A percentile compares a stretch with the other conserved stretches of the same genome.
These are phyloP conservation scores for Tympanopsis confertula DNA, from an alignment of 2,329 filamentous ascomycete genomes.

Conservation along the genomic window DNA sequence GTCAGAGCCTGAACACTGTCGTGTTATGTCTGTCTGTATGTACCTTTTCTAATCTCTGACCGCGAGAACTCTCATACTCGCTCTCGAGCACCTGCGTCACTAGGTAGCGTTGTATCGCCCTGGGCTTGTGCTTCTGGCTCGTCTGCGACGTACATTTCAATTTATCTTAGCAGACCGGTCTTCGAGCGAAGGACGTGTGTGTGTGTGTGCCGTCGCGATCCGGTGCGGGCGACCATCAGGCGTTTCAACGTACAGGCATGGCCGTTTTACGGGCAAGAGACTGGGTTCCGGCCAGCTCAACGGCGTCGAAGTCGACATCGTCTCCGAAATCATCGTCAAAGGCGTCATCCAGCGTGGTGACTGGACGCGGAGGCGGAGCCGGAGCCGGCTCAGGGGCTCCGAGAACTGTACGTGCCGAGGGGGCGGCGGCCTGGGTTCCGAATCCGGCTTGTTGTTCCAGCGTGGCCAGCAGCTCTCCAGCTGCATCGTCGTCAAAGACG, in stretches of 20 bases:
- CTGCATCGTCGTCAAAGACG: constrained; percentile 24
- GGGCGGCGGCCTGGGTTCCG: no score
- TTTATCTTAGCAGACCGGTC: constrained; percentile 45
- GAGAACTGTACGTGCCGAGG: constrained; percentile 8
- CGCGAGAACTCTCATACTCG: constrained; percentile 53
- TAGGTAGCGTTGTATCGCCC: constrained; percentile 77
- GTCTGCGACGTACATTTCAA: constrained; percentile 42
- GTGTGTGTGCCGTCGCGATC: constrained; percentile 39
- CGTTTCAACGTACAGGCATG: not conserved
- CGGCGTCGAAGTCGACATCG: constrained; percentile 65
- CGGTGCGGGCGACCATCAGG: constrained; percentile 10
- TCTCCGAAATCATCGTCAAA: constrained; percentile 67
- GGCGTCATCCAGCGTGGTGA: constrained; percentile 27
- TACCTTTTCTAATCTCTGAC: constrained; percentile 63
- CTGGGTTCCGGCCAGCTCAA: constrained; percentile 64
- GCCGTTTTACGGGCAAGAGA: constrained; percentile 24
- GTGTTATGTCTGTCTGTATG: constrained; percentile 6
- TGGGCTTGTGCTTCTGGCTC: constrained; percentile 45
- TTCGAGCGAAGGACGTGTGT: constrained; percentile 12
- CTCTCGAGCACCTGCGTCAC: constrained; percentile 63
- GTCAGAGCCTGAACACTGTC: not conserved
- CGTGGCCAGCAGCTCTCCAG: constrained; percentile 41
- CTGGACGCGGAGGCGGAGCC: constrained; percentile 11
- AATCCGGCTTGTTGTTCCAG: no score
- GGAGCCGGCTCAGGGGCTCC: constrained; percentile 4